Evolutionary conservation across 2,329 filamentous ascomycete species (phyloP).

Genomic region (Cordyceps farinosa): DNA sequence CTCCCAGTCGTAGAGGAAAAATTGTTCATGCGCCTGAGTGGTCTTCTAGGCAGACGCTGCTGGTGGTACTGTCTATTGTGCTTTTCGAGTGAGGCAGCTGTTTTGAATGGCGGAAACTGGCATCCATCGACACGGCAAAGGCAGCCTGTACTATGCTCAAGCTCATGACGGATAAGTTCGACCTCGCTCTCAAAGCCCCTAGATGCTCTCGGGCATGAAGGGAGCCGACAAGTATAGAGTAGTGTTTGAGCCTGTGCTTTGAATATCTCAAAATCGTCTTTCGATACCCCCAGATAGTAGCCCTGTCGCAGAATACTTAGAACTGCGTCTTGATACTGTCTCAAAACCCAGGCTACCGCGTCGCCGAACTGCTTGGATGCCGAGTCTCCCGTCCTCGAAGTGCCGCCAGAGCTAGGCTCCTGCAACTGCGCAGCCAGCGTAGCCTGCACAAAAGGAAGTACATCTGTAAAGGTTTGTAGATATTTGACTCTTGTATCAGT

Average conservation of each 20-base stretch:
- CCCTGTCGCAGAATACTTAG: background rate
- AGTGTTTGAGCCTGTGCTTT: background rate
- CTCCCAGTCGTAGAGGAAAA: background rate
- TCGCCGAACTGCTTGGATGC: background rate
- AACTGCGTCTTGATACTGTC: background rate
- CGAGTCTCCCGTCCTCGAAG: no score
- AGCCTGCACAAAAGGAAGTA: background rate
- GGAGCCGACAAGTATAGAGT: background rate
- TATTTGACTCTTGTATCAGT: background rate
- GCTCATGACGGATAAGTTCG: background rate
- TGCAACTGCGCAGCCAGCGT: background rate
- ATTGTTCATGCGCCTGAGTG: background rate
- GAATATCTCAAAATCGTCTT: background rate
- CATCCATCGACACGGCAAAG: background rate
- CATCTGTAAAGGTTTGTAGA: background rate
- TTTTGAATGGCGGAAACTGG: background rate
- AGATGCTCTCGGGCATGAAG: background rate
- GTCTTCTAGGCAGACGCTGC: background rate
- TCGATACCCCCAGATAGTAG: background rate
- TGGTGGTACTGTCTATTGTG: background rate
- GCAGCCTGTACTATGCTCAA: background rate
- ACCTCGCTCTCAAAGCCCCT: background rate
- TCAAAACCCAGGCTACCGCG: background rate
- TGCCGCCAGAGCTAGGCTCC: background rate
- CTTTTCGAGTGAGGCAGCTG: background rate